Percentiles rank a stretch among this genome's conserved stretches.
These are phyloP conservation scores for Hericium alpestre DNA, from an alignment of 768 basidiomycete species.

Conservation along the genomic window DNA sequence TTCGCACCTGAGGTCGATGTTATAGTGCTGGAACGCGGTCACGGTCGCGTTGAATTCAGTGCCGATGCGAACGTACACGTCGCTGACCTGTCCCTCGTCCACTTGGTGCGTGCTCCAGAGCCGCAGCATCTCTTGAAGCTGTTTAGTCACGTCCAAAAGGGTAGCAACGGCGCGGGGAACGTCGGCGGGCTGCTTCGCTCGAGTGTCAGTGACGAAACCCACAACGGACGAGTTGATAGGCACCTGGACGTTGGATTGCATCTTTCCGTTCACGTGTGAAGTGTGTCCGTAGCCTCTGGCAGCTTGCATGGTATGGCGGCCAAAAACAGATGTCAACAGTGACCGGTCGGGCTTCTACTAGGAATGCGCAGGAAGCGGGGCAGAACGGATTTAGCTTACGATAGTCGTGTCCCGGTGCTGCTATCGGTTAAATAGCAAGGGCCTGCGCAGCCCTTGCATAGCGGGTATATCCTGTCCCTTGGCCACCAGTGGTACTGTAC, in stretches of 20 bases:
- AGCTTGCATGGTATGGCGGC: conserved; percentile 6
- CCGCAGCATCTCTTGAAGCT: conserved; percentile 61
- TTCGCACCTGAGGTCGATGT: conserved; percentile 69
- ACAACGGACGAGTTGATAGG: neutral
- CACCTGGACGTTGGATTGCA: conserved; percentile 10
- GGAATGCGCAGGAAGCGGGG: neutral
- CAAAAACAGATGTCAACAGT: neutral
- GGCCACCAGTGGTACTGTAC: neutral
- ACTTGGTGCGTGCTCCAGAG: conserved; percentile 57
- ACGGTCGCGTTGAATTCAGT: conserved; percentile 80
- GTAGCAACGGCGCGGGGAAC: conserved; percentile 51
- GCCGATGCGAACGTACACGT: conserved; percentile 82
- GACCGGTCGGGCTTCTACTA: neutral
- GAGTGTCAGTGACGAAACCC: neutral
- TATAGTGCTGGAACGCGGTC: conserved; percentile 59
- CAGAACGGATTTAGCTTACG: neutral
- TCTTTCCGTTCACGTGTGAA: conserved; percentile 7
- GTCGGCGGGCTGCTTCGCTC: conserved; percentile 21
- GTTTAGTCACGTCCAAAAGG: conserved; percentile 74
- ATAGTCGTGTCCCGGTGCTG: too few relatives aligned
- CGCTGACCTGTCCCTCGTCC: conserved; percentile 66
- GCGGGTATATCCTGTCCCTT: neutral
- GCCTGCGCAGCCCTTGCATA: neutral
- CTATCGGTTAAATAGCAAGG: neutral
- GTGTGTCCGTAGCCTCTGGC: conserved; percentile 5